Evolutionary conservation across 1,139 yeast genomes (phyloP), one percentile per base, ranked within the genome.

Genomic region (Kazachstania sp.): DNA sequence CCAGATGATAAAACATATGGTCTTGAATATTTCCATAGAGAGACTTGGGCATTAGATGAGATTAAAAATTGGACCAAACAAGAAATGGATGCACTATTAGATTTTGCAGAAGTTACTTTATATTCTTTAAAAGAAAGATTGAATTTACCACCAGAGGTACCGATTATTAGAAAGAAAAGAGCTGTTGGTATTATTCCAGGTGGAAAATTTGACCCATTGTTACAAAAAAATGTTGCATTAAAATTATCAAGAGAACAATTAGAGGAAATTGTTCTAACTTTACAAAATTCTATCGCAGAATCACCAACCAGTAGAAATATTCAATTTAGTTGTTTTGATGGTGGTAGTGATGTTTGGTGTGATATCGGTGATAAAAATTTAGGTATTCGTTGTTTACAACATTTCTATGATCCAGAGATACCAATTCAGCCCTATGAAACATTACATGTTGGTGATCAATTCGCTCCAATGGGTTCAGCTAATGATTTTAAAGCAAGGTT

Each of bases 341-440:
- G 97, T 37, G 97, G 98, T 4, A 74, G 83, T 26, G 98, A 92
- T 63, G 96, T 92, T 23, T 92, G 97, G 97, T 92, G 92, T 19
- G 98, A 92, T 63, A 86, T 92, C 52, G 98, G 97, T 13, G 97
- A 94, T 64, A 92, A 92, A 64, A 80, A 94, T 38, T 70, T 86
- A 41, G 98, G 98, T 11, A 97, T 92, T 6, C 78, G 79, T 49
- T 78, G 87, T 5, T 70, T 92, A 44, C 97, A 90, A 63, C 71
- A 73, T 45, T 85, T 77, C 60, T 75, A 86, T 55, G 46, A 52
- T 29, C 59, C 64, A 3, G 36, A 43, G n/a, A 49, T 53, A 30
- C 65, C 66, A 12, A 79, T 83, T 37, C 64, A 71, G 28, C 75
- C 79, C 4, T 54, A 59, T 36, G 78, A 79, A 58, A 86, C 95